Conservation (phyloP, 345 rosid genomes). For the Aquilaria sinensis region DNA sequence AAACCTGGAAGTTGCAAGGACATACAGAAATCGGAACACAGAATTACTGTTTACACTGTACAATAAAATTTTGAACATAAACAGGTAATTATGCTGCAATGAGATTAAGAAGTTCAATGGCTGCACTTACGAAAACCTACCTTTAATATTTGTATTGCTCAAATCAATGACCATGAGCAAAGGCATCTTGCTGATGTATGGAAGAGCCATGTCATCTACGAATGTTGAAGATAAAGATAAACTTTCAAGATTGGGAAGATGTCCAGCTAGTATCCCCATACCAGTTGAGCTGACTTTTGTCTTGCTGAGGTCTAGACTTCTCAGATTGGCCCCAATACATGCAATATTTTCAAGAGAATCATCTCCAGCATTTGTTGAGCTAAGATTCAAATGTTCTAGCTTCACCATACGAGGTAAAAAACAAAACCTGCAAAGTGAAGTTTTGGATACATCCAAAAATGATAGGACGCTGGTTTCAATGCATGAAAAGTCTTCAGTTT, state of each 20-base stretch:
- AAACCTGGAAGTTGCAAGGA: slow-evolving; percentile 44
- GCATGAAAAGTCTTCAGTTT: slow-evolving; percentile 43
- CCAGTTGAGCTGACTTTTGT: slow-evolving; percentile 72
- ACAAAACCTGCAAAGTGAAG: slow-evolving; percentile 46
- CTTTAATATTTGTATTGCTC: slow-evolving; percentile 65
- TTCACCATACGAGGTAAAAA: slow-evolving; percentile 48
- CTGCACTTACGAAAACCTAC: slow-evolving; percentile 24
- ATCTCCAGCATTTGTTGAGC: slow-evolving; percentile 56
- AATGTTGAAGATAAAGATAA: slow-evolving; percentile 52
- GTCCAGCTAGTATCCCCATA: slow-evolving; percentile 47
- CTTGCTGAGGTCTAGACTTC: slow-evolving; percentile 50
- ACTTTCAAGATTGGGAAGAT: slow-evolving; percentile 59
- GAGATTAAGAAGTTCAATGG: not conserved
- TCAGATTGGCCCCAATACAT: slow-evolving; percentile 52
- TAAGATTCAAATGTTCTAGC: slow-evolving; percentile 72
- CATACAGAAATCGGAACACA: not conserved
- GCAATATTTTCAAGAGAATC: slow-evolving; percentile 52
- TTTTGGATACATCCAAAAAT: slow-evolving; percentile 58
- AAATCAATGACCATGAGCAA: slow-evolving; percentile 58
- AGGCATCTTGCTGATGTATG: slow-evolving; percentile 53
- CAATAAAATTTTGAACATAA: too few relatives aligned
- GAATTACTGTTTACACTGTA: too few relatives aligned
- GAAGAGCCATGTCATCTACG: slow-evolving; percentile 54
- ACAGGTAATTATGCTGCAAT: not conserved
- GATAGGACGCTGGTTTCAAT: slow-evolving; percentile 39